A percentile compares a stretch with the other conserved stretches of the same genome.
Evolutionary conservation across 345 rosid genomes (phyloP).

Genomic region (Arabidopsis thaliana): DNA sequence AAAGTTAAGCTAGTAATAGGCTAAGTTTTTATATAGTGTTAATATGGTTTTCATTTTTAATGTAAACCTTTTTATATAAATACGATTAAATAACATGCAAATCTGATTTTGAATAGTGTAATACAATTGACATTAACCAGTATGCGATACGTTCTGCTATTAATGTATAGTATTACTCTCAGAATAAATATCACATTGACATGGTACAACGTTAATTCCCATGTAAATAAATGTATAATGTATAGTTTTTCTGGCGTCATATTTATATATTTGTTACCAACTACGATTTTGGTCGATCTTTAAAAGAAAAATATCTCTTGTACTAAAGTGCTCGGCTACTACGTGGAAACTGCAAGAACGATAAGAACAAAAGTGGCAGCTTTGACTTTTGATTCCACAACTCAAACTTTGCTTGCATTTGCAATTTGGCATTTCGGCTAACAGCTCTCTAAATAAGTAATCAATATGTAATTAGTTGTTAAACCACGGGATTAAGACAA

Average conservation of each 20-base stretch:
- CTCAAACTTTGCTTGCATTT: slow-evolving; percentile 23
- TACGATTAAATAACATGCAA: too few relatives aligned
- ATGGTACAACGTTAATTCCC: slow-evolving; percentile 7
- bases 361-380: slow-evolving; percentile 37
- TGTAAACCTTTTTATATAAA: too few relatives aligned
- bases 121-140: too few relatives aligned
- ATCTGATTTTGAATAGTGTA: too few relatives aligned
- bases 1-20: not conserved
- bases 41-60: not conserved
- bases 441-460: slow-evolving; percentile 17
- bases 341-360: slow-evolving; percentile 35
- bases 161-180: not conserved
- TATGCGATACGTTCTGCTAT: not conserved
- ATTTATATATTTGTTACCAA: slow-evolving; percentile 21
- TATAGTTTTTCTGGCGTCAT: slow-evolving; percentile 9
- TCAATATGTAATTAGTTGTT: slow-evolving; percentile 28
- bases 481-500: slow-evolving; percentile 31
- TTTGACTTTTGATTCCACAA: slow-evolving; percentile 42
- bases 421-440: slow-evolving; percentile 26
- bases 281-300: slow-evolving; percentile 36
- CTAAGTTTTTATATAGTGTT: not conserved
- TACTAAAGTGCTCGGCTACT: slow-evolving; percentile 21
- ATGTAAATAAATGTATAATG: not conserved
- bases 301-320: not conserved
- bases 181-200: not conserved